Evolutionary conservation across 2,329 filamentous ascomycete species (phyloP), one percentile per base, ranked within the genome.

Genomic region (Alternaria sp.): DNA sequence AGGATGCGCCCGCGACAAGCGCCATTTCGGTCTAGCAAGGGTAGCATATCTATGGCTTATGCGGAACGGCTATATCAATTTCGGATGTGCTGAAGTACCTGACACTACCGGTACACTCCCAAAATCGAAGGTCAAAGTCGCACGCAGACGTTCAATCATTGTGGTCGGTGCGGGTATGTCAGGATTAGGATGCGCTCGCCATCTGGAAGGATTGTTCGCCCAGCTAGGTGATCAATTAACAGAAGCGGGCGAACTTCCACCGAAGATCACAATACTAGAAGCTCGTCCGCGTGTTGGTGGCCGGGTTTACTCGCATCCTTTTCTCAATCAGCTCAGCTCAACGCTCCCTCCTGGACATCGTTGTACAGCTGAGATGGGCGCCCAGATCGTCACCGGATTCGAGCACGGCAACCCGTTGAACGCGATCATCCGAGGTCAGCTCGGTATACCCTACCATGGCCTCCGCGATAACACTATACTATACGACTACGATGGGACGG

Each of bases 351-450:
- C 83, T 67, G 75, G 83, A 79, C 87, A 85, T 77, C 86, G 80
- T 52, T 91, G 90, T 73, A 98, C 94, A 20, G 95, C 93, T 32
- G 95, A 99, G 78, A 96, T 97, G 89, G 95, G 95, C 28, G 95
- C 94, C 57, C 97, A 99, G 85, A 98, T 99, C 62, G 93, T 99
- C 63, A 97, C 96, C 34, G 95, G 95, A 0, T 99, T 98, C 76
- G 93, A 98, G 68, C 88, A 92, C 67, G 96, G 96, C 18, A 99
- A 99, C 71, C 95, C 95, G 5, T 82, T 99, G 69, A 96, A 97
- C 75, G 88, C 94, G 50, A 88, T 99, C 61, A 89, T 99, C 58
- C 90, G 95, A 67, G 94, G 92, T 16, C 96, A 99, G 79, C 85
- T 99, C 50, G 92, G 91, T 27, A 85, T 99, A 20, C 89, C 89